phyloP scores from a whole-genome alignment of 208 protist genomes.

The Spongospora subterranea region DNA sequence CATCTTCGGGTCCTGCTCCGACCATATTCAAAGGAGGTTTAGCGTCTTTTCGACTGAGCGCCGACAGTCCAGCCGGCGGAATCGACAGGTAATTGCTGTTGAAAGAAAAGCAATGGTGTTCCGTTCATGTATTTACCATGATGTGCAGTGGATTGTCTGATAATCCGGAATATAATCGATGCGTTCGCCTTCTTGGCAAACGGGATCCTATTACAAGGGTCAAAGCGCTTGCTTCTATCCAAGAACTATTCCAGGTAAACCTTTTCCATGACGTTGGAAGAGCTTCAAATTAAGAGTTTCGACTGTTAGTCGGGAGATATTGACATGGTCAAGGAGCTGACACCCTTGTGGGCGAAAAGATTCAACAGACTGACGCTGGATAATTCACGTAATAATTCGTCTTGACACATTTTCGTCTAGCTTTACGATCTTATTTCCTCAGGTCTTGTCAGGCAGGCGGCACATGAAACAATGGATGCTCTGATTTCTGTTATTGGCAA shows the following conservation, averaged over 20 bases:
- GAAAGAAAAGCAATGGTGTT: background rate
- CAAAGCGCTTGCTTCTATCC: slow-evolving; percentile 67
- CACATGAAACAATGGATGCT: slow-evolving; percentile 4
- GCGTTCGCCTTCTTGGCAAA: slow-evolving; percentile 65
- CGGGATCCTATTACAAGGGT: slow-evolving; percentile 66
- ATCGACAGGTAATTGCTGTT: background rate
- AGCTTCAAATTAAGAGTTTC: background rate
- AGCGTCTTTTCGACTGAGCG: background rate
- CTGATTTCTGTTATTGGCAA: background rate
- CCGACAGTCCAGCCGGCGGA: background rate
- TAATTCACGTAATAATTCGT: slow-evolving; percentile 24
- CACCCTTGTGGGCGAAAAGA: background rate
- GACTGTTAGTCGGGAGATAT: background rate
- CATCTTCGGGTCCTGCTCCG: background rate
- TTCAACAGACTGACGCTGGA: slow-evolving; percentile 47
- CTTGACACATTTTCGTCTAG: background rate
- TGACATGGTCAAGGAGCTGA: background rate
- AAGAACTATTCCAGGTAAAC: background rate
- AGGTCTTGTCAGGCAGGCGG: slow-evolving; percentile 40
- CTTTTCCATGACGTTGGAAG: background rate
- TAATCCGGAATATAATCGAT: slow-evolving; percentile 43
- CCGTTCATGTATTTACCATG: background rate
- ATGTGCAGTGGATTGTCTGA: background rate
- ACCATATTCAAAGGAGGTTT: background rate
- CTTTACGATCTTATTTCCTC: background rate